phyloP scores from a whole-genome alignment of 176 grass and related monocot species.

The Paspalum vaginatum region DNA sequence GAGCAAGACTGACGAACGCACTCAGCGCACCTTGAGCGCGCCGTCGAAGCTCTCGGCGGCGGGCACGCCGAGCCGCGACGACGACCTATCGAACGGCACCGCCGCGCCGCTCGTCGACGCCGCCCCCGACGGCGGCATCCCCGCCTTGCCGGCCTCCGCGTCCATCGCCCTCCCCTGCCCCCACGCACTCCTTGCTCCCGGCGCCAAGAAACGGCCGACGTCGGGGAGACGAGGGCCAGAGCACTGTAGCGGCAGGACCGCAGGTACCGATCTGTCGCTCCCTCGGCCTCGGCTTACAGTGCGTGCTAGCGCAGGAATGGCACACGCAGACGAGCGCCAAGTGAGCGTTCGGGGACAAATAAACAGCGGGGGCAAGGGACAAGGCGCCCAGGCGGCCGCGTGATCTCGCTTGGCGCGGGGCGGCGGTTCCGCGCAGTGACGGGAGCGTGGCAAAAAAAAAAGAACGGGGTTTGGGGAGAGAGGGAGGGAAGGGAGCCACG shows the following conservation, averaged over 20 bases:
- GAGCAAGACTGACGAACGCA: background rate
- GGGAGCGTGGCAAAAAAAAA: background rate
- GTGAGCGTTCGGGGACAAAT: slow-evolving; percentile 1
- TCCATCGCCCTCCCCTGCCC: background rate
- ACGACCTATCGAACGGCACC: slow-evolving; percentile 38
- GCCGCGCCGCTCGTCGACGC: slow-evolving; percentile 9
- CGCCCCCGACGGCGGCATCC: background rate
- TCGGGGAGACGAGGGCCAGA: background rate
- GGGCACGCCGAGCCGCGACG: slow-evolving; percentile 25
- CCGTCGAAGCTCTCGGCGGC: slow-evolving; percentile 45
- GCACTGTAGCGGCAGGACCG: background rate
- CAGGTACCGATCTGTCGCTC: background rate
- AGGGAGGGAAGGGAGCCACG: background rate
- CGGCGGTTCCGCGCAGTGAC: background rate
- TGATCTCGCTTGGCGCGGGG: slow-evolving; percentile 34
- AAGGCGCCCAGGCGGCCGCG: slow-evolving; percentile 44
- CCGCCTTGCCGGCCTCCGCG: slow-evolving; percentile 9
- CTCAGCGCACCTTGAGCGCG: slow-evolving; percentile 47
- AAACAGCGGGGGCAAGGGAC: slow-evolving; percentile 29
- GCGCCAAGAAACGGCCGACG: background rate
- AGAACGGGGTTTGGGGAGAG: background rate
- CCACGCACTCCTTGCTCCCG: background rate
- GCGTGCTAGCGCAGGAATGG: background rate
- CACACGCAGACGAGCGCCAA: slow-evolving; percentile 18
- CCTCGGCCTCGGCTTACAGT: background rate